These are phyloP conservation scores for Botrytis porri DNA, from an alignment of 2,329 filamentous ascomycete species.

Conservation along the genomic window DNA sequence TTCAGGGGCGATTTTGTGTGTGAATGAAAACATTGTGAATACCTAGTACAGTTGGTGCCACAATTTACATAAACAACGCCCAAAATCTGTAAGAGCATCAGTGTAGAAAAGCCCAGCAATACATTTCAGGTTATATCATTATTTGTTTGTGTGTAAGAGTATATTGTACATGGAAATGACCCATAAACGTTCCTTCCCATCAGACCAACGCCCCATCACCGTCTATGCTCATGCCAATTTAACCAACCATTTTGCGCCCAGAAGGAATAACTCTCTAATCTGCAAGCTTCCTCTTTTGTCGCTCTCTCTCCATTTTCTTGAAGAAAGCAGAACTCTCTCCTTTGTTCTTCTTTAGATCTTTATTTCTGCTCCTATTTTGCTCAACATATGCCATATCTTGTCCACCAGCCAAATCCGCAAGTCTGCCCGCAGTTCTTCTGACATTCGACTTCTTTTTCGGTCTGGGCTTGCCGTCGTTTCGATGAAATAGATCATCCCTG, in stretches of 20 bases:
- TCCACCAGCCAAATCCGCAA: constrained; percentile 84
- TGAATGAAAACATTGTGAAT: background rate
- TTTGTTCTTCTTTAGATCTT: constrained; percentile 60
- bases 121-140: background rate
- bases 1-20: background rate
- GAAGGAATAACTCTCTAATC: background rate
- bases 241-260: background rate
- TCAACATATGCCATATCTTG: constrained; percentile 97
- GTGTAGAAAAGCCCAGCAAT: background rate
- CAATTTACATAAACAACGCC: background rate
- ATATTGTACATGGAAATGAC: background rate
- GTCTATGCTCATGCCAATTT: background rate
- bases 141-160: background rate
- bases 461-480: constrained; percentile 38
- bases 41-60: background rate
- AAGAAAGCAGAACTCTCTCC: constrained; percentile 60
- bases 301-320: constrained; percentile 62
- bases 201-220: background rate
- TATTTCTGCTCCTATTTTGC: constrained; percentile 71
- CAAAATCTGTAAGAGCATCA: no score
- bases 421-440: constrained; percentile 76
- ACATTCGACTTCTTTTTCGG: constrained; percentile 57
- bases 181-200: background rate
- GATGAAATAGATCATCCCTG: constrained; percentile 62
- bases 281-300: constrained; percentile 53